These are phyloP conservation scores for Cephaloascus fragrans DNA, from an alignment of 805 yeast genomes.

Conservation along the genomic window DNA sequence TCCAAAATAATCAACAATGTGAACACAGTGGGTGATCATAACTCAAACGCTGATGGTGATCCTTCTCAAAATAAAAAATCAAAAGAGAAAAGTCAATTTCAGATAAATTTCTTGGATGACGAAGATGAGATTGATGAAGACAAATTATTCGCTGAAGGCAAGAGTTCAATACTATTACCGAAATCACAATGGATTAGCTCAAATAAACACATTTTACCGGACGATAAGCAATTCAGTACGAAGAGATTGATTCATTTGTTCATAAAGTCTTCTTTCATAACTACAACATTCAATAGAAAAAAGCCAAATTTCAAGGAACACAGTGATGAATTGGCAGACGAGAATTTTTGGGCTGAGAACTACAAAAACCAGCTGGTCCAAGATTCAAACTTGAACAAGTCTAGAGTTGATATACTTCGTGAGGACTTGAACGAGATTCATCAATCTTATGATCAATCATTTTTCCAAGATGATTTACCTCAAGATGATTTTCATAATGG, in stretches of 20 bases:
- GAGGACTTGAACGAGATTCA: slow-evolving; percentile 12
- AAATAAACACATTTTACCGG: slow-evolving; percentile 27
- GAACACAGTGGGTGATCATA: too few relatives aligned
- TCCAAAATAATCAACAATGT: too few relatives aligned
- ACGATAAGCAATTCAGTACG: slow-evolving; percentile 41
- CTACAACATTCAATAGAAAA: slow-evolving; percentile 12
- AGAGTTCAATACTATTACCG: slow-evolving; percentile 9
- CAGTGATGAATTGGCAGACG: slow-evolving; percentile 26
- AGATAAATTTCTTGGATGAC: slow-evolving; percentile 15
- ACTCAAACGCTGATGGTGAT: background rate
- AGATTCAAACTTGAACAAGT: slow-evolving; percentile 19
- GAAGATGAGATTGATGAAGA: slow-evolving; percentile 11
- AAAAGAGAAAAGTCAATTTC: slow-evolving; percentile 4
- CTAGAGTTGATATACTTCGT: slow-evolving; percentile 4
- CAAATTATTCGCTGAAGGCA: slow-evolving; percentile 14
- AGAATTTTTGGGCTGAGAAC: slow-evolving; percentile 39
- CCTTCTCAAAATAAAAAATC: slow-evolving; percentile 1
- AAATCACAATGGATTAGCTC: slow-evolving; percentile 7
- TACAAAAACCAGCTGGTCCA: slow-evolving; percentile 20
- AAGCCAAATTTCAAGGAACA: slow-evolving; percentile 3
- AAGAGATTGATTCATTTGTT: slow-evolving; percentile 34
- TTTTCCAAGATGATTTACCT: slow-evolving; percentile 5
- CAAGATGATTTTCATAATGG: slow-evolving; percentile 29
- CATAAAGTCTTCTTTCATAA: slow-evolving; percentile 22
- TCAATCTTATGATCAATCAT: slow-evolving; percentile 9